Evolutionary conservation across 2,329 filamentous ascomycete genomes (phyloP), one percentile per base, ranked within the genome.

Genomic region (Aspergillus spinulosporus): DNA sequence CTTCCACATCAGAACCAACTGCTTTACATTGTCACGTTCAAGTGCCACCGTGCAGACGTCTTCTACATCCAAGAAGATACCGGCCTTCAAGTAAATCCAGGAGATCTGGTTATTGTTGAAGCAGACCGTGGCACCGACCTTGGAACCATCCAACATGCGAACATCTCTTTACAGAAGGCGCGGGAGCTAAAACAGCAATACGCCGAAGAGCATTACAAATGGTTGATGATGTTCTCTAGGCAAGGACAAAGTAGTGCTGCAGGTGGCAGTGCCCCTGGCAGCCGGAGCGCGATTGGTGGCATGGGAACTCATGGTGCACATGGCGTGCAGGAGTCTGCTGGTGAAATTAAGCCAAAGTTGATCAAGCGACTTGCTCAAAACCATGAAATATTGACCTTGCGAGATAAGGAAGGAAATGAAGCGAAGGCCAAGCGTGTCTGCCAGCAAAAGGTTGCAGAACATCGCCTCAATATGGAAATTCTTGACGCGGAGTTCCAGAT

Each of bases 401-500:
- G 91, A 58, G 94, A 97, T 67, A 99, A 99, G 72, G 94, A 99
- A 77, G 93, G 92, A 39, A 94, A 95, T 61, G 94, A 99, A 74
- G 94, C 94, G 14, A 97, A 97, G 74, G 94, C 94, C 1, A 97
- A 99, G 78, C 86, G 94, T 54, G 88, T 96, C 43, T 97, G 92
- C 72, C 94, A 96, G 80, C 90, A 96, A 67, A 99, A 97, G 75
- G 94, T 97, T 52, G 89, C 89, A 63, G 93, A 97, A 68, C 92
- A 97, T 72, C 88, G 90, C 47, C 82, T 97, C 29, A 92, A 95
- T 66, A 97, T 99, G 94, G 94, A 99, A 74, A 97, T 99, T 61
- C 84, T 99, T 5, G 94, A 99, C 75, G 94, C 94, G 3, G 94
- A 99, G 72, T 99, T 97, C 71, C 94, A 99, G 71, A 95, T 96